Evolutionary conservation across 1,139 yeast species (phyloP).

Genomic region (Sugiyamaella paludigena): DNA sequence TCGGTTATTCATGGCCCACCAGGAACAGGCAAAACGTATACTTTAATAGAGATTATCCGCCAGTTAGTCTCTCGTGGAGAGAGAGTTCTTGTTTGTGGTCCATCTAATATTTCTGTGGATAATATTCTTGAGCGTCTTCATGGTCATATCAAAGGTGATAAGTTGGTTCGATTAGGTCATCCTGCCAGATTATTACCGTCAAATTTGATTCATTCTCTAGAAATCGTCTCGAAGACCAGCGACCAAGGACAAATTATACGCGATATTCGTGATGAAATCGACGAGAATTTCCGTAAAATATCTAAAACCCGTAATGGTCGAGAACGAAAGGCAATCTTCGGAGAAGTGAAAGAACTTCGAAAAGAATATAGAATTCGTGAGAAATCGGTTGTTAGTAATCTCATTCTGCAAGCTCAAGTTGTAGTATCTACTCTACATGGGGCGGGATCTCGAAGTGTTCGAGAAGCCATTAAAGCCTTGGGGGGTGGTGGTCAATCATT

Average conservation of each 20-base stretch:
- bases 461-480: conserved; percentile 43
- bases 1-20: conserved; percentile 75
- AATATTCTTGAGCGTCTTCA: conserved; percentile 79
- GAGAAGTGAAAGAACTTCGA: conserved; percentile 63
- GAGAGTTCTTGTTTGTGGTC: conserved; percentile 86
- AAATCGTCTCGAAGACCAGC: conserved; percentile 61
- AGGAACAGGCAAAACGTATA: conserved; percentile 81
- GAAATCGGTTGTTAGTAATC: conserved; percentile 56
- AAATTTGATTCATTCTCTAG: conserved; percentile 72
- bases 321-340: conserved; percentile 66
- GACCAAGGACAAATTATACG: conserved; percentile 61
- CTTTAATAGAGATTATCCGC: conserved; percentile 77
- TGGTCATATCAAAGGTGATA: conserved; percentile 47
- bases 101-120: conserved; percentile 93
- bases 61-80: conserved; percentile 64
- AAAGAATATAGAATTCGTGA: conserved; percentile 71
- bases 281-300: conserved; percentile 53
- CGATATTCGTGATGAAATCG: conserved; percentile 73
- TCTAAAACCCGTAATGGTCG: conserved; percentile 63
- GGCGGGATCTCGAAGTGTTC: conserved; percentile 68
- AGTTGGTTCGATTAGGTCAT: conserved; percentile 81
- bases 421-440: conserved; percentile 86
- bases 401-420: conserved; percentile 62
- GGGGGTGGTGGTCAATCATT: conserved; percentile 34
- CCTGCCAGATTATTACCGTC: conserved; percentile 76